phyloP scores from a whole-genome alignment of 2,329 filamentous ascomycete genomes.

The Pseudodiploospora longispora region DNA sequence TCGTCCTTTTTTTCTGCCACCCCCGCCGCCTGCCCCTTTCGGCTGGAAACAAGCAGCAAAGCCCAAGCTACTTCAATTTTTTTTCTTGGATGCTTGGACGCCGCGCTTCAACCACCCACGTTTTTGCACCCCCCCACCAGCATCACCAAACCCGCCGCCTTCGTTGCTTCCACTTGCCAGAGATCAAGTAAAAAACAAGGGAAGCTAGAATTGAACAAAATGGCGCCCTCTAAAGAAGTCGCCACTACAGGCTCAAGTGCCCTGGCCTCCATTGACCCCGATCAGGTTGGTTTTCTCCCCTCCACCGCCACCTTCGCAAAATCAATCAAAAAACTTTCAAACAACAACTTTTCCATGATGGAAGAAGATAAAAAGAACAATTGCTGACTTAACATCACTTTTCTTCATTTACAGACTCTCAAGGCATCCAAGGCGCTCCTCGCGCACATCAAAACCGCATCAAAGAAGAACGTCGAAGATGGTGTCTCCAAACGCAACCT shows the following conservation, averaged over 20 bases:
- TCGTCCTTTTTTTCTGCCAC: too few relatives aligned
- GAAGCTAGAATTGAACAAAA: slow-evolving; percentile 30
- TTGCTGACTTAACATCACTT: neutral
- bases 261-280: slow-evolving; percentile 29
- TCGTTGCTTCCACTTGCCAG: too few relatives aligned
- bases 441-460: slow-evolving; percentile 50
- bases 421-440: slow-evolving; percentile 57
- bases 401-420: slow-evolving; percentile 35
- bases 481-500: slow-evolving; percentile 46
- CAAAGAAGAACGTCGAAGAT: slow-evolving; percentile 37
- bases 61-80: slow-evolving; percentile 14
- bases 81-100: slow-evolving; percentile 8
- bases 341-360: neutral
- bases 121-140: slow-evolving; percentile 18
- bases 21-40: too few relatives aligned
- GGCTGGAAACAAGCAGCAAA: slow-evolving; percentile 13
- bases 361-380: neutral
- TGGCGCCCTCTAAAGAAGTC: slow-evolving; percentile 35
- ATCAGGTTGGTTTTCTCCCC: slow-evolving; percentile 26
- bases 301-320: neutral
- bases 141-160: slow-evolving; percentile 14
- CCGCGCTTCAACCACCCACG: slow-evolving; percentile 1
- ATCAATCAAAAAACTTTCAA: neutral
- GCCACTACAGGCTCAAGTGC: slow-evolving; percentile 23
- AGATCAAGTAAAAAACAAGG: slow-evolving; percentile 9